Conservation (phyloP, 345 rosid species). For the Gossypium bickii region DNA sequence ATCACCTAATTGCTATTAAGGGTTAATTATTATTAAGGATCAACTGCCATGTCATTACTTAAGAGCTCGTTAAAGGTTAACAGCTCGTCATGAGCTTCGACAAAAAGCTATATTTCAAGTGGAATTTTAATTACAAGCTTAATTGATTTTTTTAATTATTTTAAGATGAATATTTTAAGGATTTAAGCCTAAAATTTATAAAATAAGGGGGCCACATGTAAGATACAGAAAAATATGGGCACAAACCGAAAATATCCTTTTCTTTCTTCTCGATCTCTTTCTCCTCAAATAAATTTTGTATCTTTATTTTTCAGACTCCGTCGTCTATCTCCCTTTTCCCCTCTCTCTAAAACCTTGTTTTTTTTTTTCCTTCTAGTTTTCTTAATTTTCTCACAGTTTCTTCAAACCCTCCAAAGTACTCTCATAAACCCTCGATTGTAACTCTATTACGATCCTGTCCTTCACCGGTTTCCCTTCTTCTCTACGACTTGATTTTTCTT, state of each 20-base stretch:
- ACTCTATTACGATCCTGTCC: constrained; percentile 35
- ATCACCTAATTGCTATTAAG: too few species aligned
- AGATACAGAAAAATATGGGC: neutral
- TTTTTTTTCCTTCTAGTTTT: neutral
- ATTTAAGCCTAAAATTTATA: neutral
- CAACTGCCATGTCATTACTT: too few species aligned
- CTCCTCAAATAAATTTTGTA: neutral
- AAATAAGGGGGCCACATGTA: neutral
- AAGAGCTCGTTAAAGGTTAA: too few species aligned
- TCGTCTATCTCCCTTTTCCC: neutral
- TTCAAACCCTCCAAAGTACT: constrained; percentile 11
- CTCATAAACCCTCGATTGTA: constrained; percentile 20
- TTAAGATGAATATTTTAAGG: neutral
- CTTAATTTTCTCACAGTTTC: neutral
- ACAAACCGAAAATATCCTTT: neutral
- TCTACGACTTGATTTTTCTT: neutral
- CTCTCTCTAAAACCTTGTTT: constrained; percentile 10
- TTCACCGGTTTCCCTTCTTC: constrained; percentile 15
- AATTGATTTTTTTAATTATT: too few species aligned
- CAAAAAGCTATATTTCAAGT: too few species aligned
- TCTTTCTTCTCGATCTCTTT: neutral
- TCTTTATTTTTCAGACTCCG: constrained; percentile 10
- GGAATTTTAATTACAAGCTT: too few species aligned
- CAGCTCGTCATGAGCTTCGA: too few species aligned
- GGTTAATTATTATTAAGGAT: too few species aligned